Base-by-base conservation (phyloP, 2,329 filamentous ascomycete genomes). In the Drechmeria coniospora region DNA sequence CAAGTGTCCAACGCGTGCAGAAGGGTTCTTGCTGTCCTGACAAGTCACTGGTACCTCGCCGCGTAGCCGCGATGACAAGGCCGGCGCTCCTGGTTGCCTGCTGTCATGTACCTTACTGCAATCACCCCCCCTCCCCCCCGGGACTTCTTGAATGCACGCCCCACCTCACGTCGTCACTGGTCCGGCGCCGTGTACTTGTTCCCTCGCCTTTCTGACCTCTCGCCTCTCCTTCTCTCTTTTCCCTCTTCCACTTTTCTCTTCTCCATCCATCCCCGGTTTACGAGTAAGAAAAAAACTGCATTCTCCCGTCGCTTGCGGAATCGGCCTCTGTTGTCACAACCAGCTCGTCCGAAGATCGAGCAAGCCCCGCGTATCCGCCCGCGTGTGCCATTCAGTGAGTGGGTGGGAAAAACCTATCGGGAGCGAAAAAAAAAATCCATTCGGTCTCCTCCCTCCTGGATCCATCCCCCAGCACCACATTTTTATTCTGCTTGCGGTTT, bases 11-110 rank as follows among this genome's bases (percentile, higher is more conserved):
- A n/a, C n/a, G n/a, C n/a, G n/a, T n/a, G n/a, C n/a, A n/a, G n/a
- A n/a, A n/a, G n/a, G n/a, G n/a, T n/a, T n/a, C n/a, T n/a, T n/a
- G n/a, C n/a, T n/a, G n/a, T n/a, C n/a, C n/a, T n/a, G n/a, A n/a
- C n/a, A 35, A 28, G 35, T 35, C 35, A 33, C 41, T 37, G 36
- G 28, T 42, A 42, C 40, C 31, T 43, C n/a, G n/a, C n/a, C n/a
- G n/a, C n/a, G n/a, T n/a, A n/a, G n/a, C 43, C 39, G 35, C 41
- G 32, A 33, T 39, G 37, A 32, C 23, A 31, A 13, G 21, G 13
- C n/a, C 15, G 22, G 25, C n/a, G 20, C 24, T 27, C 19, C 33
- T 39, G 27, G 29, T 31, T 17, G 15, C 13, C 26, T 14, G 21
- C 15, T 15, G 15, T 23, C 21, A 8, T 23, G 29, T 31, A 22